These are phyloP conservation scores for Phyllosticta ampelicida DNA, from an alignment of 2,329 filamentous ascomycete genomes.

Conservation along the genomic window DNA sequence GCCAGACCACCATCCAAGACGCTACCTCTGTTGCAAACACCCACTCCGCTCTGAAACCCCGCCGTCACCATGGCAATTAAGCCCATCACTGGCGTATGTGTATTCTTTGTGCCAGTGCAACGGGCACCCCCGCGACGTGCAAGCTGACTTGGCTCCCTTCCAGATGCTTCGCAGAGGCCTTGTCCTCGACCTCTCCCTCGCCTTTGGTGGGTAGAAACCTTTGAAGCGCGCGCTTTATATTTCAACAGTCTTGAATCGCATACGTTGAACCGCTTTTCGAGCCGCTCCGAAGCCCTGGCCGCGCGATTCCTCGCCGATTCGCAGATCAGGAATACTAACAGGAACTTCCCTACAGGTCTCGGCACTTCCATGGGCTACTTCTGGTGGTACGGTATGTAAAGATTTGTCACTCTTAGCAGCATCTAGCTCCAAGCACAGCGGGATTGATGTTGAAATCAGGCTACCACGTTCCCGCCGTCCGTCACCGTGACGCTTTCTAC, in stretches of 20 bases:
- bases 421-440: background rate
- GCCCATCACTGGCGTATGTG: slow-evolving; percentile 42
- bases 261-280: background rate
- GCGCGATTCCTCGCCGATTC: background rate
- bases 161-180: slow-evolving; percentile 57
- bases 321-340: background rate
- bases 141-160: slow-evolving; percentile 1
- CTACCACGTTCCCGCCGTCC: slow-evolving; percentile 54
- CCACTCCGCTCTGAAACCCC: slow-evolving; percentile 12
- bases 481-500: slow-evolving; percentile 53
- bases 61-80: slow-evolving; percentile 33
- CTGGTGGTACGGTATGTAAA: slow-evolving; percentile 50
- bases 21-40: background rate
- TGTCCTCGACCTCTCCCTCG: slow-evolving; percentile 56
- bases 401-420: background rate
- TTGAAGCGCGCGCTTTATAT: background rate
- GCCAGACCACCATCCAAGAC: slow-evolving; percentile 4
- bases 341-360: slow-evolving; percentile 38
- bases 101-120: slow-evolving; percentile 7
- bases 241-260: background rate
- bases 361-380: slow-evolving; percentile 52
- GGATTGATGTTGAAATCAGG: slow-evolving; percentile 17
- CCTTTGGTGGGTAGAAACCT: slow-evolving; percentile 44
- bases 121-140: background rate
- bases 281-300: background rate